Conservation (phyloP, 2,329 filamentous ascomycete genomes). For the Stemphylium vesicarium region DNA sequence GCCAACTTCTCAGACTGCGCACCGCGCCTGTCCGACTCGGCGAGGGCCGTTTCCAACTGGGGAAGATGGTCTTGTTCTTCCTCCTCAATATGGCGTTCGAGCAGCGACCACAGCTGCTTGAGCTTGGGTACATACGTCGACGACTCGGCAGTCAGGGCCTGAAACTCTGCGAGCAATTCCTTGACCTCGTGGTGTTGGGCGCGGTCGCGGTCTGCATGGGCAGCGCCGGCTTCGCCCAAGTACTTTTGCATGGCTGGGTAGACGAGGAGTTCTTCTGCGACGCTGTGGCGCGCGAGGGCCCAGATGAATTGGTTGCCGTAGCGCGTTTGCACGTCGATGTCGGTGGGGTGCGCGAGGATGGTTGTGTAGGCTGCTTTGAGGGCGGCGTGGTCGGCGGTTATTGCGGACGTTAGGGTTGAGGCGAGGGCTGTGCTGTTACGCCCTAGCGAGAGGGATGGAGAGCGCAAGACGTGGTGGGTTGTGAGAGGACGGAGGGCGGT, state of each 20-base stretch:
- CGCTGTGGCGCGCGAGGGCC: conserved; percentile 60
- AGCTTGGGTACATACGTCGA: conserved; percentile 33
- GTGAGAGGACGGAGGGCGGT: conserved; percentile 8
- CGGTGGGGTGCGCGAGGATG: conserved; percentile 5
- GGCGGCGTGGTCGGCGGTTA: conserved; percentile 52
- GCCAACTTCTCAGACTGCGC: conserved; percentile 33
- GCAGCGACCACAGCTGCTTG: conserved; percentile 28
- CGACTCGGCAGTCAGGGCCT: conserved; percentile 33
- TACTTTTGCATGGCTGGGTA: conserved; percentile 49
- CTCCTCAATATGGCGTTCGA: conserved; percentile 40
- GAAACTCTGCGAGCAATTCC: conserved; percentile 38
- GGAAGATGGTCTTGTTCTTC: conserved; percentile 43
- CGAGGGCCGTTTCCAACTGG: conserved; percentile 32
- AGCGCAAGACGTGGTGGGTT: neutral
- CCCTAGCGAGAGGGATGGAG: neutral
- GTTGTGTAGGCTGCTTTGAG: conserved; percentile 50
- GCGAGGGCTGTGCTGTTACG: neutral
- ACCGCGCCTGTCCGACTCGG: conserved; percentile 16
- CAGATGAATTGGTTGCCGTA: conserved; percentile 61
- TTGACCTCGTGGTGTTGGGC: conserved; percentile 45
- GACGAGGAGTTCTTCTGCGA: conserved; percentile 57
- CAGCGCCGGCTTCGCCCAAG: conserved; percentile 37
- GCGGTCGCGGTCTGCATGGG: conserved; percentile 43
- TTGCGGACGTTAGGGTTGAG: conserved; percentile 20
- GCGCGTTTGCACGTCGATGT: conserved; percentile 52